Conservation (phyloP, 768 basidiomycete genomes). For the Glaciozyma antarctica region DNA sequence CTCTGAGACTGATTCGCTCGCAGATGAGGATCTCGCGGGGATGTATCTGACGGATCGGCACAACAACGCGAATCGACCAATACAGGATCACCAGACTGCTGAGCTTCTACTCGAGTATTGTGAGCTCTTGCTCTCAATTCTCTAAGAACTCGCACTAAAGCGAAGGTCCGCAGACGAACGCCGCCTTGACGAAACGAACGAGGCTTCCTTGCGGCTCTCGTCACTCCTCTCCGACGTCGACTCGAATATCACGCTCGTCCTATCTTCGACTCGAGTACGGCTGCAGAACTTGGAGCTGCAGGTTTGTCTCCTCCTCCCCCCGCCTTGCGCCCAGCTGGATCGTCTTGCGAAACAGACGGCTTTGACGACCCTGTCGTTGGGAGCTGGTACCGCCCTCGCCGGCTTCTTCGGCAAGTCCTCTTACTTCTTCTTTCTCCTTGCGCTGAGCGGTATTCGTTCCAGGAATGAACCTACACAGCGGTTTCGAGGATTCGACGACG, state of each 20-base stretch:
- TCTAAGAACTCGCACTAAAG: neutral
- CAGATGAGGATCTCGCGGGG: slow-evolving; percentile 24
- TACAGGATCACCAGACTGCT: slow-evolving; percentile 14
- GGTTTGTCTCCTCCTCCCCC: neutral
- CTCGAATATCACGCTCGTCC: slow-evolving; percentile 19
- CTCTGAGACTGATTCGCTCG: neutral
- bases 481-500: slow-evolving; percentile 12
- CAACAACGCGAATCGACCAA: neutral
- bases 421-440: neutral
- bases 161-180: slow-evolving; percentile 16
- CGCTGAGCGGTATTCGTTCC: neutral
- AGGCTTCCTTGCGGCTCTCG: slow-evolving; percentile 10
- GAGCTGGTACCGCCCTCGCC: slow-evolving; percentile 18
- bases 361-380: slow-evolving; percentile 23
- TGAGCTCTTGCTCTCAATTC: neutral
- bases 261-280: slow-evolving; percentile 13
- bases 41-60: slow-evolving; percentile 20
- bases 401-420: slow-evolving; percentile 17
- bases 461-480: slow-evolving; percentile 23
- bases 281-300: slow-evolving; percentile 28
- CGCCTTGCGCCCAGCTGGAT: neutral
- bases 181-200: slow-evolving; percentile 22
- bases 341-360: slow-evolving; percentile 13
- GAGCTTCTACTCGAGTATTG: slow-evolving; percentile 29
- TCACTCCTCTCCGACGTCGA: slow-evolving; percentile 23